phyloP scores from a whole-genome alignment of 176 grass and related monocot genomes.

The Elaeis guineensis region DNA sequence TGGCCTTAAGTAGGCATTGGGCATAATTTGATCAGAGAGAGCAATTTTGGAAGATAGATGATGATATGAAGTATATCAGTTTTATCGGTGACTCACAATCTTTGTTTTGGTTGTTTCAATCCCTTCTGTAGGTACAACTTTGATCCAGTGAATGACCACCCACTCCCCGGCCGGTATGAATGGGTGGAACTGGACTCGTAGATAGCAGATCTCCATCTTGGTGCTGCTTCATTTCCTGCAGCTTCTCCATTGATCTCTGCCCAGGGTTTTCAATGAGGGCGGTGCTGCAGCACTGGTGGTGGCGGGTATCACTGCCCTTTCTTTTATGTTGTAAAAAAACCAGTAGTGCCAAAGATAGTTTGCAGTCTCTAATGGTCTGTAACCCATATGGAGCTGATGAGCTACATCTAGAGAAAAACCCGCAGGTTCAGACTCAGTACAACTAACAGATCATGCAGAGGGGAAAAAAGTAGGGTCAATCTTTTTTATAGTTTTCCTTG shows the following conservation, averaged over 20 bases:
- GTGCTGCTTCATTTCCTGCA: slow-evolving; percentile 2
- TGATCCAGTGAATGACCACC: slow-evolving; percentile 12
- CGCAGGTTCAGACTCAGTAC: too few relatives aligned
- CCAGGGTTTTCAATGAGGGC: slow-evolving; percentile 20
- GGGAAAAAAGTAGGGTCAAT: too few relatives aligned
- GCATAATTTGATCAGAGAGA: too few relatives aligned
- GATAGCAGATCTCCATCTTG: background rate
- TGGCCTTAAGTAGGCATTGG: too few relatives aligned
- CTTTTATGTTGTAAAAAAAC: slow-evolving; percentile 16
- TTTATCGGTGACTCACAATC: too few relatives aligned
- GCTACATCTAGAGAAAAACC: background rate
- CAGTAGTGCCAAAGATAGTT: slow-evolving; percentile 1
- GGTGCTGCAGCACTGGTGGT: background rate
- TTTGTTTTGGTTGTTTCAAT: background rate
- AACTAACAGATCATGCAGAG: too few relatives aligned
- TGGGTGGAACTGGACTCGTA: slow-evolving; percentile 17
- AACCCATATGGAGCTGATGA: slow-evolving; percentile 11
- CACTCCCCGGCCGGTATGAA: slow-evolving; percentile 9
- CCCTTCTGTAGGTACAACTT: slow-evolving; percentile 9
- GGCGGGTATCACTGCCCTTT: background rate
- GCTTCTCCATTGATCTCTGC: slow-evolving; percentile 6
- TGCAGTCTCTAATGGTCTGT: background rate
- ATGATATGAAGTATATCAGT: too few relatives aligned
- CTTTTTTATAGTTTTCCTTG: too few relatives aligned
- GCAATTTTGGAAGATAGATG: too few relatives aligned